Evolutionary conservation across 768 basidiomycete genomes (phyloP).

Genomic region (Russula ochroleuca): DNA sequence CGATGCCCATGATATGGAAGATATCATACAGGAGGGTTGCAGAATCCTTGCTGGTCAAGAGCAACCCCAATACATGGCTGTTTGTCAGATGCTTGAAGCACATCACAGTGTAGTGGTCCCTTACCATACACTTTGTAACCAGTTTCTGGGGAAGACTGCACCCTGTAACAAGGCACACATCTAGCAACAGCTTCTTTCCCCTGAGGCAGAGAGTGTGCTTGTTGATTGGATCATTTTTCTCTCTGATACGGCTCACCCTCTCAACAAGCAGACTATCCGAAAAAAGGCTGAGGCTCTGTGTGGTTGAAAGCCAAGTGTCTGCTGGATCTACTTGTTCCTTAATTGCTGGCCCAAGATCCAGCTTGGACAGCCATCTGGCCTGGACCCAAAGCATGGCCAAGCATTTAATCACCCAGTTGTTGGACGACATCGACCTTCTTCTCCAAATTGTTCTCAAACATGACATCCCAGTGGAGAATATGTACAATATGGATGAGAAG

Average conservation of each 20-base stretch:
- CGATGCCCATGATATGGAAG: too few species aligned
- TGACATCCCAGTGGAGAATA: too few species aligned
- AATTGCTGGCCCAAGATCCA: slow-evolving; percentile 19
- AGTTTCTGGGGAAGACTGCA: too few species aligned
- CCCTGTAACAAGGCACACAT: background rate
- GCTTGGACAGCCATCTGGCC: slow-evolving; percentile 31
- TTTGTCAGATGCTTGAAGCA: too few species aligned
- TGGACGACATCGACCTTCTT: slow-evolving; percentile 10
- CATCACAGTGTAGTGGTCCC: too few species aligned
- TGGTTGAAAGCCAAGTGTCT: too few species aligned
- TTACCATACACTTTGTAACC: too few species aligned
- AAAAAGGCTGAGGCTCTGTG: background rate
- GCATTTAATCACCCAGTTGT: slow-evolving; percentile 34
- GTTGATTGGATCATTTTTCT: background rate
- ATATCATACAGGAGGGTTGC: too few species aligned
- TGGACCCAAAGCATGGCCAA: slow-evolving; percentile 36
- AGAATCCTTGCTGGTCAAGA: too few species aligned
- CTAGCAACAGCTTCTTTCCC: background rate
- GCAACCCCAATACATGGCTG: too few species aligned
- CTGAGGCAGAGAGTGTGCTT: background rate
- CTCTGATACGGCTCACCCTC: background rate
- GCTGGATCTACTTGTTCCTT: too few species aligned
- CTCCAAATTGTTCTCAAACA: slow-evolving; percentile 1
- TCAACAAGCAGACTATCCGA: background rate
- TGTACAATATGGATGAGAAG: too few species aligned